These are phyloP conservation scores for Rhizophagus clarus DNA, from an alignment of 192 early-diverging fungal genomes.

Conservation along the genomic window DNA sequence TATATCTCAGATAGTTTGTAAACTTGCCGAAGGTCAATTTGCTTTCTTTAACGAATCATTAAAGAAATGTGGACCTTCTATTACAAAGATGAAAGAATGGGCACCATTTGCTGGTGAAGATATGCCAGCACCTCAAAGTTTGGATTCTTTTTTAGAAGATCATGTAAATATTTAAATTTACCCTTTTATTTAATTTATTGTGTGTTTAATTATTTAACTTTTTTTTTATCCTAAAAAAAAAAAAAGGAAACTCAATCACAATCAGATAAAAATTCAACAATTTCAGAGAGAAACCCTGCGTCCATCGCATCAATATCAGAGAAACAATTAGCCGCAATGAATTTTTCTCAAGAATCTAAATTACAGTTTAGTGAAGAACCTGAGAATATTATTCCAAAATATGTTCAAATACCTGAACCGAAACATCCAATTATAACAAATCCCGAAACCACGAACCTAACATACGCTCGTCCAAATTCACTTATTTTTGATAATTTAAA, in stretches of 20 bases:
- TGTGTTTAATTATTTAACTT: neutral
- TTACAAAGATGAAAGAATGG: slow-evolving; percentile 51
- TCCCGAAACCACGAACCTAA: neutral
- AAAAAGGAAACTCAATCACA: neutral
- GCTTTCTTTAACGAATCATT: slow-evolving; percentile 40
- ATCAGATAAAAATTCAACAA: neutral
- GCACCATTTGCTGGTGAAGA: slow-evolving; percentile 43
- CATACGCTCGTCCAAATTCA: neutral
- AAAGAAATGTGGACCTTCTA: slow-evolving; percentile 42
- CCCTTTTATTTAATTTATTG: neutral
- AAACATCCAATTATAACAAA: neutral
- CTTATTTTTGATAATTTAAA: neutral
- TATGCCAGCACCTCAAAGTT: slow-evolving; percentile 39
- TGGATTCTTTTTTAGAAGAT: slow-evolving; percentile 18
- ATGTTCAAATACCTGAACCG: neutral
- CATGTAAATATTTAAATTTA: neutral
- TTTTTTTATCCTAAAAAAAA: neutral
- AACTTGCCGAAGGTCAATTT: slow-evolving; percentile 41
- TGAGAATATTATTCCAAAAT: neutral
- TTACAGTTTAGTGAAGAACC: neutral
- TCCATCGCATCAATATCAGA: slow-evolving; percentile 12
- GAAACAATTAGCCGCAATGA: slow-evolving; percentile 13
- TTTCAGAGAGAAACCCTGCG: neutral
- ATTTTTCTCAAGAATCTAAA: neutral
- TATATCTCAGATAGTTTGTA: slow-evolving; percentile 42